Conservation (phyloP, 2,329 filamentous ascomycete genomes). For the Cyclaneusma minus region DNA sequence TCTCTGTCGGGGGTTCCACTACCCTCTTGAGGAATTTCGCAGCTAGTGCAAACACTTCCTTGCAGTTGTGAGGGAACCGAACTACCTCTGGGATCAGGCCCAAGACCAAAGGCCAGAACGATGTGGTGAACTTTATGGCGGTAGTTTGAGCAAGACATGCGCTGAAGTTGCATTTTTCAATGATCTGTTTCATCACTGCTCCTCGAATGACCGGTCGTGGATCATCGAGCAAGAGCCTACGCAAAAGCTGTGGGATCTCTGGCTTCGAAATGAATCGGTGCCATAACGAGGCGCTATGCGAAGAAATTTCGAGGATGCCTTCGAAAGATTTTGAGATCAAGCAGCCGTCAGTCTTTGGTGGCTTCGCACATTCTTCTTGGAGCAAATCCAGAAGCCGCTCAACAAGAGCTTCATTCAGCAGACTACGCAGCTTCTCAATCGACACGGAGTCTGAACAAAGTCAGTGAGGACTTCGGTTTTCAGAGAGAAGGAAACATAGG, state of each 20-base stretch:
- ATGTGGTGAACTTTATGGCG: constrained; percentile 24
- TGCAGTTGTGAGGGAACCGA: constrained; percentile 12
- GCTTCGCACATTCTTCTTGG: constrained; percentile 7
- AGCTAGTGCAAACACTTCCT: constrained; percentile 23
- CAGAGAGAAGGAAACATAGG: constrained; percentile 13
- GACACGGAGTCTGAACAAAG: constrained; percentile 20
- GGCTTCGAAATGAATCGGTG: constrained; percentile 21
- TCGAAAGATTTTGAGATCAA: constrained; percentile 28
- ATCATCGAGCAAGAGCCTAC: constrained; percentile 27
- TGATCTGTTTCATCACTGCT: constrained; percentile 15
- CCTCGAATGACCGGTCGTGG: constrained; percentile 17
- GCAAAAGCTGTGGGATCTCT: constrained; percentile 22
- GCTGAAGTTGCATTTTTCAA: constrained; percentile 15
- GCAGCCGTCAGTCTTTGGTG: constrained; percentile 13
- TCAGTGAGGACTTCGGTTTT: constrained; percentile 14
- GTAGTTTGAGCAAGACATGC: constrained; percentile 16
- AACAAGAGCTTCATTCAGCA: constrained; percentile 20
- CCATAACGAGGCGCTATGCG: constrained; percentile 30
- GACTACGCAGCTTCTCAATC: constrained; percentile 17
- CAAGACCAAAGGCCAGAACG: constrained; percentile 29
- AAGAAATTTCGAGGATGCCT: constrained; percentile 29
- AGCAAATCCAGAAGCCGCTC: constrained; percentile 17
- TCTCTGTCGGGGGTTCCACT: constrained; percentile 15
- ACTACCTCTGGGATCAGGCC: constrained; percentile 12
- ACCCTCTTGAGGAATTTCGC: constrained; percentile 25